Evolutionary conservation across 805 yeast genomes (phyloP).

Genomic region (Candida xiaguanensis): DNA sequence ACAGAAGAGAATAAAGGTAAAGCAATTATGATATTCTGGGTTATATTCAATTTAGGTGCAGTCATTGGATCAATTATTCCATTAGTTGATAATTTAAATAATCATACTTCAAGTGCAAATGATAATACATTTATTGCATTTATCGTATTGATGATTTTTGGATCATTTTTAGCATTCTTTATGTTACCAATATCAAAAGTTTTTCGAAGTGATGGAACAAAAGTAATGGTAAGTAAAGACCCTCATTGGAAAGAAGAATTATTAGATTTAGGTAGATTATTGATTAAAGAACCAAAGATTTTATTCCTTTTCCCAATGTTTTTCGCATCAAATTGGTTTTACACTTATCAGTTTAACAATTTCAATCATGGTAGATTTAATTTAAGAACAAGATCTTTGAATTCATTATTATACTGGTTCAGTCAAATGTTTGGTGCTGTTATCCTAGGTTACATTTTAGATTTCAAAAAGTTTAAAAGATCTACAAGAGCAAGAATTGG

Average conservation of each 20-base stretch:
- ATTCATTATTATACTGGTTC: conserved; percentile 58
- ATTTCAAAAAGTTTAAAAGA: conserved; percentile 38
- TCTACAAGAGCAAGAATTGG: conserved; percentile 46
- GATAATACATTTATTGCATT: conserved; percentile 56
- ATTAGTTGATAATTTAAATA: conserved; percentile 48
- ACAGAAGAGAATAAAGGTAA: conserved; percentile 50
- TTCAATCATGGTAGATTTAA: conserved; percentile 54
- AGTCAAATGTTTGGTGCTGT: conserved; percentile 58
- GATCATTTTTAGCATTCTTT: conserved; percentile 41
- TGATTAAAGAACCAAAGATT: conserved; percentile 42
- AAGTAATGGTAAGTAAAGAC: conserved; percentile 41
- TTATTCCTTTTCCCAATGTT: conserved; percentile 54
- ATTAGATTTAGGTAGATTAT: conserved; percentile 33
- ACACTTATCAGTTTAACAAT: conserved; percentile 61
- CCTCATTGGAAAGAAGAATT: conserved; percentile 47
- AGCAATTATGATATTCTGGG: conserved; percentile 55
- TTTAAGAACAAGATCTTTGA: conserved; percentile 58
- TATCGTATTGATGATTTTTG: conserved; percentile 47
- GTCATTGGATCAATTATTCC: conserved; percentile 59
- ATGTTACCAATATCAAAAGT: conserved; percentile 50
- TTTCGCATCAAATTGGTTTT: conserved; percentile 63
- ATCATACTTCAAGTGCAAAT: conserved; percentile 29
- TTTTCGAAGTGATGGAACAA: conserved; percentile 46
- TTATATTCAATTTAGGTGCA: conserved; percentile 58
- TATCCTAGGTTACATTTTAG: conserved; percentile 46